Evolutionary conservation across 2,329 filamentous ascomycete genomes (phyloP), one percentile per base, ranked within the genome.

Genomic region (Xylariaceae sp.): DNA sequence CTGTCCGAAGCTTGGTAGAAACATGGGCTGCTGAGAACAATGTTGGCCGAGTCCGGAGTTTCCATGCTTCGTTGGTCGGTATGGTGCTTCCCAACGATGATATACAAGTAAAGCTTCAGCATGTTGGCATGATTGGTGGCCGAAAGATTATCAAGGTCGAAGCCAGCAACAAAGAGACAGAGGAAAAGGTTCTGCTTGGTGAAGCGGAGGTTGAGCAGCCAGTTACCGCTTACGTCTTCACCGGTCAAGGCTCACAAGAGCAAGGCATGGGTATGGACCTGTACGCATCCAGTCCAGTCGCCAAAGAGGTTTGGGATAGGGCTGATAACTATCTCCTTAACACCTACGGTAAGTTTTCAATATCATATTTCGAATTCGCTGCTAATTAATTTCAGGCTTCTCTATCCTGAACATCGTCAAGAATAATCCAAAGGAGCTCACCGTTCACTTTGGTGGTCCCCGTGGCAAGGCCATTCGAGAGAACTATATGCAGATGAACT

Each of bases 201-300:
- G 94, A 98, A 78, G 95, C 95, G 23, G 95, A 99, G 76, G 92
- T 99, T 56, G 95, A 99, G 77, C 95, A 99, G 74, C 96, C 96
- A 6, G 92, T 95, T 29, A 96, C 94, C 2, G 89, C 95, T 4
- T 99, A 99, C 70, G 92, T 99, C 67, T 99, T 99, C 77, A 99
- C 96, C 63, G 95, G 95, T 53, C 95, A 99, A 76, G 95, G 95
- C 68, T 97, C 93, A 47, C 96, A 99, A 76, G 95, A 99, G 76
- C 95, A 99, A 76, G 95, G 95, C 61, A 99, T 99, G 95, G 95
- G 95, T 77, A 99, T 99, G 95, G 95, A 98, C 71, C 83, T 99
- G 48, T 99, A 99, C 75, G 89, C 84, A 70, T 96, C 89, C 82
- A 98, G 95, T 74, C 81, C 89, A 33, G 95, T 99, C 17, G 96